Percentiles rank a stretch among this genome's conserved stretches.
phyloP scores from a whole-genome alignment of 495 filamentous ascomycete species.

The Aspergillus indologenus region DNA sequence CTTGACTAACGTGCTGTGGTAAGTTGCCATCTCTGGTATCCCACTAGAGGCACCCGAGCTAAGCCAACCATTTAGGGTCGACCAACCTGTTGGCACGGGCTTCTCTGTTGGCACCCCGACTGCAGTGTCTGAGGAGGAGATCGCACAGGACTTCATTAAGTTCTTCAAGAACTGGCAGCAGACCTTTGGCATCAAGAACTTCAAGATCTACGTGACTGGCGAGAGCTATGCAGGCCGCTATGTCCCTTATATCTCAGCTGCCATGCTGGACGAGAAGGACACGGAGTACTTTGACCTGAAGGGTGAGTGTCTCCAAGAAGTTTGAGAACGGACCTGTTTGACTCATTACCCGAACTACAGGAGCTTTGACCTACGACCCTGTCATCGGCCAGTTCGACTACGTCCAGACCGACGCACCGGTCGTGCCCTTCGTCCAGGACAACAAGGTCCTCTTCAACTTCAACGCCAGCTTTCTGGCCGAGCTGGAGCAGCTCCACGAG shows the following conservation, averaged over 20 bases:
- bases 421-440: slow-evolving; percentile 48
- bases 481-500: slow-evolving; percentile 47
- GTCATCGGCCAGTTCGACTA: slow-evolving; percentile 42
- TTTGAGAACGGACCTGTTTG: neutral
- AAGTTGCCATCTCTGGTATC: slow-evolving; percentile 7
- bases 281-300: slow-evolving; percentile 47
- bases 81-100: slow-evolving; percentile 57
- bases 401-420: slow-evolving; percentile 39
- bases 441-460: slow-evolving; percentile 55
- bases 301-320: slow-evolving; percentile 24
- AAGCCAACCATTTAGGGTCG: slow-evolving; percentile 33
- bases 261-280: slow-evolving; percentile 49
- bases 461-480: slow-evolving; percentile 50
- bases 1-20: slow-evolving; percentile 63
- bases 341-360: slow-evolving; percentile 11
- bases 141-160: slow-evolving; percentile 56
- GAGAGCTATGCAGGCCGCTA: slow-evolving; percentile 58
- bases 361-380: slow-evolving; percentile 42
- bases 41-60: neutral
- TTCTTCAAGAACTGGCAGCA: slow-evolving; percentile 65
- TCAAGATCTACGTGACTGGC: slow-evolving; percentile 60
- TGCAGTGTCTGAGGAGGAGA: slow-evolving; percentile 52
- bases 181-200: slow-evolving; percentile 57
- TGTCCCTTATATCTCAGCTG: slow-evolving; percentile 53
- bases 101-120: slow-evolving; percentile 55